Evolutionary conservation across 345 rosid species (phyloP).

Genomic region (Acer negundo): DNA sequence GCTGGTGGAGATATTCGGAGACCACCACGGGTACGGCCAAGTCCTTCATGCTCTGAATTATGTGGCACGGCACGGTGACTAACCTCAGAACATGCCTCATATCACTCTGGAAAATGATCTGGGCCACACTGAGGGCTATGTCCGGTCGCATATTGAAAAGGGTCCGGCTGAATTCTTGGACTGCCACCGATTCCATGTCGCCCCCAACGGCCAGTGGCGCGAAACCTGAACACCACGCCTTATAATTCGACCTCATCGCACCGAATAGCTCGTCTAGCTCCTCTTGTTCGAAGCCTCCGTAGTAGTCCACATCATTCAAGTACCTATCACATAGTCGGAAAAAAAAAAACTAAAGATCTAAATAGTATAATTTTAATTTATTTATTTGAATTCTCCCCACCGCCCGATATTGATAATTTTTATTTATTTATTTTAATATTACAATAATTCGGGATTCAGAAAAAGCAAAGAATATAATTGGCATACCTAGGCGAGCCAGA

Average conservation of each 20-base stretch:
- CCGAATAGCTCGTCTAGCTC: slow-evolving; percentile 77
- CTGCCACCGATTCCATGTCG: slow-evolving; percentile 84
- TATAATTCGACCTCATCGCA: slow-evolving; percentile 75
- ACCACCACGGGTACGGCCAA: slow-evolving; percentile 82
- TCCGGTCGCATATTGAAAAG: slow-evolving; percentile 96
- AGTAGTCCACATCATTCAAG: slow-evolving; percentile 75
- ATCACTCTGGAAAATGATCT: slow-evolving; percentile 76
- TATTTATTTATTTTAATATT: too few species aligned
- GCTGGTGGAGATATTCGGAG: slow-evolving; percentile 73
- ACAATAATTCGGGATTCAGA: too few species aligned
- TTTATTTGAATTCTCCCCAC: too few species aligned
- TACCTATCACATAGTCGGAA: slow-evolving; percentile 35
- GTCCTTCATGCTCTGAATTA: slow-evolving; percentile 80
- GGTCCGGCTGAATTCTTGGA: slow-evolving; percentile 93
- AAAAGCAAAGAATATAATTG: too few species aligned
- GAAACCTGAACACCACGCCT: slow-evolving; percentile 89
- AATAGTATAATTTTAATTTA: too few species aligned
- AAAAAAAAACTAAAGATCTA: not conserved
- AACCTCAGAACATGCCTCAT: slow-evolving; percentile 57
- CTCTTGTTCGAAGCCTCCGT: slow-evolving; percentile 85
- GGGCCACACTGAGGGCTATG: slow-evolving; percentile 74
- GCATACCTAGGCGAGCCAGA: slow-evolving; percentile 78
- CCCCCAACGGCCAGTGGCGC: slow-evolving; percentile 88
- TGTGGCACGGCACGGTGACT: slow-evolving; percentile 82
- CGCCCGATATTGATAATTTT: too few species aligned